Evolutionary conservation across 768 basidiomycete genomes (phyloP), one percentile per base, ranked within the genome.

Genomic region (Multifurca ochricompacta): DNA sequence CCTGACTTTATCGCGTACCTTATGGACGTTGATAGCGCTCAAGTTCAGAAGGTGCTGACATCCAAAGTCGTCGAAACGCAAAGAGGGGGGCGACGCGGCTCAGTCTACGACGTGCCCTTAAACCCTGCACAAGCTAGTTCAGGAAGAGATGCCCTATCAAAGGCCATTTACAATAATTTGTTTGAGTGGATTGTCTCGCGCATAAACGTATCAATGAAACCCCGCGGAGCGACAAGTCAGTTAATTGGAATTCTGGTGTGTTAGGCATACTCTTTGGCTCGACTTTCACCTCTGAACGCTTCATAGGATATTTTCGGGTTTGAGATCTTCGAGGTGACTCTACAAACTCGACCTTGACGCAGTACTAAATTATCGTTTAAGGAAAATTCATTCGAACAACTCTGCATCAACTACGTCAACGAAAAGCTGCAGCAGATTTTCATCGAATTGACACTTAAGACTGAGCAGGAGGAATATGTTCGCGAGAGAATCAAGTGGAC

Each of bases 391-490:
- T 93, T 94, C 65, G 92, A 94, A 67, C 93, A 99, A 70, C 82
- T 99, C 18, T 99, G 96, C 74, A 99, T 99, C 78, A 99, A 99
- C 75, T 99, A 99, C 64, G 96, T 98, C 73, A 99, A 99, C 77
- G 96, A 99, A 72, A 99, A 99, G 71, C 79, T 99, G 23, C 95
- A 99, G 64, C 95, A 95, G 67, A 99, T 98, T 65, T 99, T 99
- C 73, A 99, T 99, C 64, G 94, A 99, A 69, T 77, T 99, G 46
- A 99, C 96, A 0, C 76, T 99, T 66, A 99, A 99, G 76, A 93
- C 95, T 16, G 96, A 99, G 67, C 96, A 99, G 69, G 96, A 99
- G 67, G 96, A 99, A 71, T 99, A 99, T 65, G 92, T 97, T 27
- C 81, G 90, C 53, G 96, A 99, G 70, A 87, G 95, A 69, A 99